phyloP scores from a whole-genome alignment of 106 monocot genomes.

The Chionographis japonica region DNA sequence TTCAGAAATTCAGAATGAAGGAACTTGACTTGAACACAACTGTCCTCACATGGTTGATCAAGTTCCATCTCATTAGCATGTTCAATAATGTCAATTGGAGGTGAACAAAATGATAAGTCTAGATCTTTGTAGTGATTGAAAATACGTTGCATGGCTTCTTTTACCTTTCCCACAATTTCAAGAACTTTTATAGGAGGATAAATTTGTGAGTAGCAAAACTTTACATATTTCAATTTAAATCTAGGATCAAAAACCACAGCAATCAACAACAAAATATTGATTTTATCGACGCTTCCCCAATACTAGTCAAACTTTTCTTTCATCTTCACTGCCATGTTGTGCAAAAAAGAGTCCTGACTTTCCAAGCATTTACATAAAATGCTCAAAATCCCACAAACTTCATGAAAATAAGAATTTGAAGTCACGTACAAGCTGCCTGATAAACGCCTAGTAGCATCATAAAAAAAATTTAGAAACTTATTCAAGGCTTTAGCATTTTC shows the following conservation, averaged over 20 bases:
- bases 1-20: background rate
- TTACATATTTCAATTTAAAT: slow-evolving; percentile 12
- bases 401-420: slow-evolving; percentile 3
- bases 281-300: background rate
- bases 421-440: background rate
- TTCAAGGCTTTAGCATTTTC: slow-evolving; percentile 4
- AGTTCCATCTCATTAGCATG: background rate
- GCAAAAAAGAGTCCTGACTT: background rate
- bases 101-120: background rate
- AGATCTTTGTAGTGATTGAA: background rate
- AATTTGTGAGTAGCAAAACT: background rate
- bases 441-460: background rate
- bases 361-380: background rate
- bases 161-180: background rate
- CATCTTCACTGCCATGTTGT: background rate
- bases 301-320: slow-evolving; percentile 16
- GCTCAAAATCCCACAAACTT: background rate
- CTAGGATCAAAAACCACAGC: slow-evolving; percentile 5
- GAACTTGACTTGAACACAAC: background rate
- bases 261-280: slow-evolving; percentile 9
- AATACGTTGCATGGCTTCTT: background rate
- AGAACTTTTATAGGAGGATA: background rate
- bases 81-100: background rate
- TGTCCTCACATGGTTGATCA: background rate
- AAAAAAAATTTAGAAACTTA: background rate